Evolutionary conservation across 106 monocot species (phyloP).

Genomic region (Dioscorea alata): DNA sequence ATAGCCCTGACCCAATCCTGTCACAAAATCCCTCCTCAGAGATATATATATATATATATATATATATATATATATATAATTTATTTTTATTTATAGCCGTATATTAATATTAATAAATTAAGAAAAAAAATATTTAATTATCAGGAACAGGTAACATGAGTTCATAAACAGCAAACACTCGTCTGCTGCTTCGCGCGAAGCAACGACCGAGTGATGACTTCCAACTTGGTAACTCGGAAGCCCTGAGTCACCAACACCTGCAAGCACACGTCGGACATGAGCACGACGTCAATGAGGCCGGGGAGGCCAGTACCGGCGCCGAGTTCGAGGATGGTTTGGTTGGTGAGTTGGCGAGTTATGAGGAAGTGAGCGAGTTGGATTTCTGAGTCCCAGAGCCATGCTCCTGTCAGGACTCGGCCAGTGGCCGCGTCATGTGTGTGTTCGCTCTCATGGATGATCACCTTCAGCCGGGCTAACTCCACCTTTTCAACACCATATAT

Average conservation of each 20-base stretch:
- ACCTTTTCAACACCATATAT: not conserved
- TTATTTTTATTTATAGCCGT: no score
- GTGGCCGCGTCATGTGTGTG: slow-evolving; percentile 30
- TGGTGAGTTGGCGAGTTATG: not conserved
- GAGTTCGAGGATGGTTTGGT: slow-evolving; percentile 34
- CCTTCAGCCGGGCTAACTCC: slow-evolving; percentile 6
- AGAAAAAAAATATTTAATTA: no score
- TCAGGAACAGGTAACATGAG: no score
- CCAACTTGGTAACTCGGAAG: no score
- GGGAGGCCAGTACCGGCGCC: slow-evolving; percentile 50
- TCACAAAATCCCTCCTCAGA: no score
- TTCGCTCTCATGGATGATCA: slow-evolving; percentile 25
- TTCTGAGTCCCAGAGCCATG: slow-evolving; percentile 55
- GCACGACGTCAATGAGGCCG: slow-evolving; percentile 41
- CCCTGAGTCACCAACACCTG: slow-evolving; percentile 1
- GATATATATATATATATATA: no score
- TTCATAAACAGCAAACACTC: no score
- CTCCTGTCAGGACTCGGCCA: slow-evolving; percentile 36
- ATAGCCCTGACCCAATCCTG: no score
- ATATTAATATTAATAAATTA: no score
- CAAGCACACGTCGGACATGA: slow-evolving; percentile 55
- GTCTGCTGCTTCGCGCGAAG: no score
- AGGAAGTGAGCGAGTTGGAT: slow-evolving; percentile 36
- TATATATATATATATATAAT: no score
- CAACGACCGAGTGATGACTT: no score